These are phyloP conservation scores for Ramularia collo-cygni DNA, from an alignment of 2,329 filamentous ascomycete genomes.

Conservation along the genomic window DNA sequence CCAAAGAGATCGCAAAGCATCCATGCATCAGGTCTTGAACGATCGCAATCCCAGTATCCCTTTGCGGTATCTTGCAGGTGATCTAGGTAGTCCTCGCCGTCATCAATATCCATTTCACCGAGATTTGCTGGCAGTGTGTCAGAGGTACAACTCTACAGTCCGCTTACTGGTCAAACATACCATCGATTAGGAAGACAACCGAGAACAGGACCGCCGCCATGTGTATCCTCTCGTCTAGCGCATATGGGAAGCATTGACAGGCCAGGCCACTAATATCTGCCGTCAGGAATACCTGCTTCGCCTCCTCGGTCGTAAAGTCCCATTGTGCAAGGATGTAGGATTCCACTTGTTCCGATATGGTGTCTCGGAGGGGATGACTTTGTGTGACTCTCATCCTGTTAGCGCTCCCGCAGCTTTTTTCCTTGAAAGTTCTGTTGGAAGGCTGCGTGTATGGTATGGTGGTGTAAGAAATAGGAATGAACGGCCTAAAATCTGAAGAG, in stretches of 20 bases:
- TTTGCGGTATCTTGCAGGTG: conserved; percentile 9
- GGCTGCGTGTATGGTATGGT: too few species aligned
- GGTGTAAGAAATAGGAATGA: too few species aligned
- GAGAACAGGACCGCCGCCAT: conserved; percentile 10
- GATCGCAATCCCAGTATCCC: conserved; percentile 10
- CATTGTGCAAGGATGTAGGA: conserved; percentile 8
- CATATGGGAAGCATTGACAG: conserved; percentile 9
- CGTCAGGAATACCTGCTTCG: conserved; percentile 3
- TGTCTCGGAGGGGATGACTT: conserved; percentile 4
- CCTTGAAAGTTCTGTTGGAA: too few species aligned
- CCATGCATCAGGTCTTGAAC: conserved; percentile 6
- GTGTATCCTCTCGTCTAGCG: conserved; percentile 10
- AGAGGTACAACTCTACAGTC: too few species aligned
- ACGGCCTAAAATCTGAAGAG: too few species aligned
- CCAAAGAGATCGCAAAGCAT: conserved; percentile 11
- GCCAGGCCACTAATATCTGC: conserved; percentile 8
- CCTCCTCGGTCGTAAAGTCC: conserved; percentile 6
- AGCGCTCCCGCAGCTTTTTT: too few species aligned
- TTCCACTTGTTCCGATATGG: conserved; percentile 8
- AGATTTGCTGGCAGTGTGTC: conserved; percentile 7
- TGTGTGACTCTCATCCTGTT: too few species aligned
- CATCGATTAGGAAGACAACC: conserved; percentile 2
- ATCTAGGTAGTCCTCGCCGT: conserved; percentile 8
- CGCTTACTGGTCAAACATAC: too few species aligned
- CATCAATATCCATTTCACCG: conserved; percentile 4